Base-by-base conservation (phyloP, 2,329 filamentous ascomycete species). In the Penicillium sp. region DNA sequence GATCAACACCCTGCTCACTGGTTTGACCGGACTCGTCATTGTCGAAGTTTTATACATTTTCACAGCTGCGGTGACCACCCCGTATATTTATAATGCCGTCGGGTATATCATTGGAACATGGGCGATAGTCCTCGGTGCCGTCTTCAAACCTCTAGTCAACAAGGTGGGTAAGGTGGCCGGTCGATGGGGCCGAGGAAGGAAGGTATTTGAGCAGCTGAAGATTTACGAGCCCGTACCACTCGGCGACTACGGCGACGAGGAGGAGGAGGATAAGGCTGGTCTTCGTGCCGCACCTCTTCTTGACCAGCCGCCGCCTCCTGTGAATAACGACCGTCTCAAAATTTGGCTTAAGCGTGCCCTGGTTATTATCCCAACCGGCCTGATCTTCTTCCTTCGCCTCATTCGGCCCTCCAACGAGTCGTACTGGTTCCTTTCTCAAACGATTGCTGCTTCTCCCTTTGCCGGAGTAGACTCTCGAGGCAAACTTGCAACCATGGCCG, bases 1-100 rank as follows among this genome's bases (percentile, higher is more conserved):
- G 23, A 59, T 68, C 31, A 57, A 62, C 7, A 69, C 66, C 3
- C 50, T 69, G 0, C 53, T 68, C 12, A 61, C 65, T 6, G 67
- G 66, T 0, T 49, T 69, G 45, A 64, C 66, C 4, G 65, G 66
- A 7, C 67, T 68, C 31, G 37, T 68, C 3, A 59, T 69, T 27
- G 63, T 65, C 9, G 65, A 65, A 24, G 58, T 50, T 2, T 52
- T 69, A 9, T 47, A 68, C 6, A 23, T 66, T 10, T 51, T 57
- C 1, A 42, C 56, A 1, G 59, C 66, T 1, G 61, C 59, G 46
- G 59, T 67, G 27, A 45, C 58, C 1, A 58, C 64, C 0, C 56
- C 54, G 1, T 46, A 52, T n/a, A 47, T 68, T 7, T 62, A 68
- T 32, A 51, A 58, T 1, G 41, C 55, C 6, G 51, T 57, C 0